These are phyloP conservation scores for Penicillium sp. DNA, from an alignment of 2,329 filamentous ascomycete genomes.

Conservation along the genomic window DNA sequence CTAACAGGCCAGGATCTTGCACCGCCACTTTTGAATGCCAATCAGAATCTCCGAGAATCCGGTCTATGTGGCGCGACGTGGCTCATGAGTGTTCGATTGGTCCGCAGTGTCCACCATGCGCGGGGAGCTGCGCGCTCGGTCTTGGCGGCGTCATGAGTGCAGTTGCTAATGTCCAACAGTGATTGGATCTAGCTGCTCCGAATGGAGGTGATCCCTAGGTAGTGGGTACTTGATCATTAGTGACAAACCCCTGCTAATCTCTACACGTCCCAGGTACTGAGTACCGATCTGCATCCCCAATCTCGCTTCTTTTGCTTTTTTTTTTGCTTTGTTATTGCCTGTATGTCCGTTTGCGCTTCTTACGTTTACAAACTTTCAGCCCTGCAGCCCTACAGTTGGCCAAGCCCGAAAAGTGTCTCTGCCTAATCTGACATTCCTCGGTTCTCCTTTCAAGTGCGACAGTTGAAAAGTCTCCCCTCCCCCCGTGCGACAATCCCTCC, in stretches of 20 bases:
- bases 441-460: background rate
- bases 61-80: constrained; percentile 21
- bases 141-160: constrained; percentile 24
- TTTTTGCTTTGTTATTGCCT: background rate
- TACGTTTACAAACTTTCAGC: constrained; percentile 12
- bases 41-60: constrained; percentile 1
- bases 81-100: constrained; percentile 11
- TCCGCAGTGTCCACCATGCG: background rate
- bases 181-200: background rate
- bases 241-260: background rate
- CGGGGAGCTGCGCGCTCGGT: background rate
- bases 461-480: background rate
- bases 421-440: background rate
- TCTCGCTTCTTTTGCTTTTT: constrained; percentile 16
- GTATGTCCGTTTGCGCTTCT: constrained; percentile 15
- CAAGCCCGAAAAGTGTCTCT: constrained; percentile 2
- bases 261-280: constrained; percentile 2
- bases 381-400: constrained; percentile 25
- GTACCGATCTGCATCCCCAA: constrained; percentile 13
- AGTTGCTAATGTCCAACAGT: background rate
- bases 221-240: constrained; percentile 3
- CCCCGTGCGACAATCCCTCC: background rate
- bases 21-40: constrained; percentile 12
- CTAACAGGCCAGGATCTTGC: background rate
- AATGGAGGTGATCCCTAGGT: background rate